Evolutionary conservation across 306 rosid species (phyloP), one percentile per base, ranked within the genome.

Genomic region (Rosa persica): DNA sequence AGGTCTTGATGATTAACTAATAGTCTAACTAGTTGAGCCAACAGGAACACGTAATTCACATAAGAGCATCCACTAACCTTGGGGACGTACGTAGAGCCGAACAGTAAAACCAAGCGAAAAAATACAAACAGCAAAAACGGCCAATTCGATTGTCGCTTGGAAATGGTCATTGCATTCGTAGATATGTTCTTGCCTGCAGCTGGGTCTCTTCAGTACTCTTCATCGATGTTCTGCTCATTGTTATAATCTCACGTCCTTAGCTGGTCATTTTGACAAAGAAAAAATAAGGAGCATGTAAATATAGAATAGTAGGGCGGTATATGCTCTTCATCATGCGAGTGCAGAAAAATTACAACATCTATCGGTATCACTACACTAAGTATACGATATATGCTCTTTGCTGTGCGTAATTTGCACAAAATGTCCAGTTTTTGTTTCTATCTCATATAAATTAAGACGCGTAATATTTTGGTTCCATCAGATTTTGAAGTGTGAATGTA

Each of bases 161-260:
- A 64, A 64, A 64, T 34, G 68, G 68, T 62, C 68, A 64, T 34
- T 64, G 68, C 68, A 27, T 6, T 62, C 43, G 68, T 62, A 58
- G 15, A 58, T 10, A 0, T 15, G 19, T 12, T 62, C 8, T 62
- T 27, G 60, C 60, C 19, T 19, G 10, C n/a, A 20, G 22, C 40
- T 15, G 16, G 39, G 64, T 6, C 15, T 22, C 27, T 20, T 20
- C 64, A 57, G 0, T 57, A 22, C 64, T 22, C 64, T 57, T 0
- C 34, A 57, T 22, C 30, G 34, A 57, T 22, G 15, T 57, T 57
- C 13, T 48, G 16, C 54, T 48, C 54, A 13, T 48, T 48, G 19
- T 48, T 48, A 48, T 13, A 15, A 12, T 15, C 54, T 47, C 12
- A 12, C 5, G 13, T 47, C 13, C 11, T 2, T 57, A n/a, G 13